Base-by-base conservation (phyloP, 768 basidiomycete species). In the Lentinula lateritia region DNA sequence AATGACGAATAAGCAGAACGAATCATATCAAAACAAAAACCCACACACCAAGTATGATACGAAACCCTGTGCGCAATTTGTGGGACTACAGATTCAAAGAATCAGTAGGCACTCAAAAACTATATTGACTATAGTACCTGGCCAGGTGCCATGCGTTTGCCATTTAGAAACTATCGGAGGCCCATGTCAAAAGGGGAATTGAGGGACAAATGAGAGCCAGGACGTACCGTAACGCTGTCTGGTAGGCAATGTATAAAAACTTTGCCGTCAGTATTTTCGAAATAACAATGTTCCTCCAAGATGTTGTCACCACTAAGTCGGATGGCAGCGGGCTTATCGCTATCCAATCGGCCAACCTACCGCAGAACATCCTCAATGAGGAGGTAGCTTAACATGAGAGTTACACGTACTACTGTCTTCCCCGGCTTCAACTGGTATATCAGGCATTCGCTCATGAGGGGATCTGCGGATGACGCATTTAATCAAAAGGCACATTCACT, bases 371-470 rank as follows among this genome's bases (percentile, higher is more conserved):
- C 52, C 13, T 45, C 12, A 20, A 10, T 46, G n/a, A 10, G n/a
- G 16, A 46, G 45, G 9, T 8, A 4, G 9, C 2, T 8, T 48
- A 3, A 56, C 38, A 60, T 54, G 41, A 28, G 23, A 36, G 35
- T 57, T 58, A 34, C 48, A 76, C 83, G 60, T 72, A 86, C 92
- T 68, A 89, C 80, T 4, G 93, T 94, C 67, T 80, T 83, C 16
- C 95, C 95, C 7, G 79, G 84, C 71, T 96, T 96, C 67, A 98
- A 81, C 71, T 96, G 95, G 71, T 98, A 92, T 67, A 93, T 89
- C 68, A 94, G 76, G 75, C 93, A 95, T 77, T 97, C 95, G 70
- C 92, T 93, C 94, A 97, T 97, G 55, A 97, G 81, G 54, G 95
- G 95, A 78, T 97, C 94, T 92, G 63, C 56, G 58, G 58, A 28